A percentile compares a stretch with the other conserved stretches of the same genome.
phyloP scores from a whole-genome alignment of 306 rosid species.

The Lathyrus sativus region DNA sequence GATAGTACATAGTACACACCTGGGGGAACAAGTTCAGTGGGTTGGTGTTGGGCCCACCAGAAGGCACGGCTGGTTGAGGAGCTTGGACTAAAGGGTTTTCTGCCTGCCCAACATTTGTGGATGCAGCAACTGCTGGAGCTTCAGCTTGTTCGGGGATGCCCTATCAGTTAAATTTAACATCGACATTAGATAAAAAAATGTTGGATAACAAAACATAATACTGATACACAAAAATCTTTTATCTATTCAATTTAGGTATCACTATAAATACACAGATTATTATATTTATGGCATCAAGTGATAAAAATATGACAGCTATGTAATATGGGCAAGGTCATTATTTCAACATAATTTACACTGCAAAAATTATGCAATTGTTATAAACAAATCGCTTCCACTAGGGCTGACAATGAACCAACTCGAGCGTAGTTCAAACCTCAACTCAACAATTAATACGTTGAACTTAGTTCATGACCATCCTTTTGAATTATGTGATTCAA shows the following conservation, averaged over 20 bases:
- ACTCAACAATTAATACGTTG: no score
- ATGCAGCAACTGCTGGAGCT: constrained; percentile 55
- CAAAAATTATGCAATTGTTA: constrained; percentile 17
- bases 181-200: not conserved
- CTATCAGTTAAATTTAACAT: constrained; percentile 41
- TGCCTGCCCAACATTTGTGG: constrained; percentile 47
- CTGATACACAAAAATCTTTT: not conserved
- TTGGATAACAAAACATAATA: not conserved
- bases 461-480: no score
- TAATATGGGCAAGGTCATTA: not conserved
- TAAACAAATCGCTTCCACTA: constrained; percentile 1
- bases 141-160: constrained; percentile 90
- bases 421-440: no score
- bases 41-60: constrained; percentile 81
- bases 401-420: no score
- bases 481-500: no score
- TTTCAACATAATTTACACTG: constrained; percentile 6
- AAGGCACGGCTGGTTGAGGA: constrained; percentile 51
- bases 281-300: constrained; percentile 5
- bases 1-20: constrained; percentile 44
- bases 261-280: constrained; percentile 22
- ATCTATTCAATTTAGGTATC: not conserved
- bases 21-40: constrained; percentile 87
- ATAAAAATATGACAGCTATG: constrained; percentile 14
- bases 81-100: constrained; percentile 53